A percentile compares a stretch with the other conserved stretches of the same genome.
These are phyloP conservation scores for Cercospora janseana DNA, from an alignment of 2,329 filamentous ascomycete species.

Conservation along the genomic window DNA sequence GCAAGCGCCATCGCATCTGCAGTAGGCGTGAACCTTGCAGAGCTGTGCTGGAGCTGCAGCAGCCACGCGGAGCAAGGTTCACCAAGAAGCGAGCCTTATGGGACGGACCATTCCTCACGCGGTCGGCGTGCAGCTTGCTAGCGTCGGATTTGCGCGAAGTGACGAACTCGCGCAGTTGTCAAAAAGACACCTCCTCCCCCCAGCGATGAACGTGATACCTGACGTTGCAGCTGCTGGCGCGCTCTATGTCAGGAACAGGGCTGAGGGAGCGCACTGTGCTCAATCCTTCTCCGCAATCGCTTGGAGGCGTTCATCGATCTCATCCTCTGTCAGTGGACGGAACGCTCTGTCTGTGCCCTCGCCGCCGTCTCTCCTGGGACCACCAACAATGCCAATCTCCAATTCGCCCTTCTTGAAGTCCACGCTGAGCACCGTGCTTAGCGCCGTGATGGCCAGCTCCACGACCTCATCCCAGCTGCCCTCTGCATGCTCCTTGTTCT, in stretches of 20 bases:
- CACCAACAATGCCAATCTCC: constrained; percentile 95
- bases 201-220: constrained; percentile 2
- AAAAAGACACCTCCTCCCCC: not conserved
- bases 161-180: constrained; percentile 3
- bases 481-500: constrained; percentile 94
- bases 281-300: constrained; percentile 98
- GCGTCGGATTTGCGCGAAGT: constrained; percentile 6
- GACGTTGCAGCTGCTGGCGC: constrained; percentile 6
- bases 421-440: constrained; percentile 95
- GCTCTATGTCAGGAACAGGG: constrained; percentile 20
- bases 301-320: constrained; percentile 97
- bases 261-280: constrained; percentile 33
- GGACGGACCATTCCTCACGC: constrained; percentile 8
- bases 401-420: constrained; percentile 99
- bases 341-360: constrained; percentile 78
- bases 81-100: constrained; percentile 2
- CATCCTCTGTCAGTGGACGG: constrained; percentile 87
- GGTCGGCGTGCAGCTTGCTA: not conserved
- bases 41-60: constrained; percentile 19
- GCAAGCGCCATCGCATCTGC: constrained; percentile 23
- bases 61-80: constrained; percentile 10
- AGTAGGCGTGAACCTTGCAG: constrained; percentile 17
- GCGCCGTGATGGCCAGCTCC: constrained; percentile 88
- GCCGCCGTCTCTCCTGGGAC: constrained; percentile 75
- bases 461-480: constrained; percentile 97